phyloP scores from a whole-genome alignment of 106 monocot genomes.

The Agapanthus africanus region DNA sequence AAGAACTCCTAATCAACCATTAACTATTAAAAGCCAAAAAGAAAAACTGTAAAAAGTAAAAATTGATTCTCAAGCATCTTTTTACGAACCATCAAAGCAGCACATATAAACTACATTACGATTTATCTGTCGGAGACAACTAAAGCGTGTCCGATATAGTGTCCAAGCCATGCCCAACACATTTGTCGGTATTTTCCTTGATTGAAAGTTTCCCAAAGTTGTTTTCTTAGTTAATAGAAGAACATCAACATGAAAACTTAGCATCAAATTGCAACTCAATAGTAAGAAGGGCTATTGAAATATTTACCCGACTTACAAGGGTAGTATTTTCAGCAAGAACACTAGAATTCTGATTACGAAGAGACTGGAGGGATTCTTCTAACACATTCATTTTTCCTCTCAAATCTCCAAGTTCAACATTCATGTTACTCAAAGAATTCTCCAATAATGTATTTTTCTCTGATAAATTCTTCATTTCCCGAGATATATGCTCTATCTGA shows the following conservation, averaged over 20 bases:
- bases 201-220: neutral
- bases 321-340: conserved; percentile 31
- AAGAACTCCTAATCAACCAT: too few relatives aligned
- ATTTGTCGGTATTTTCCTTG: too few relatives aligned
- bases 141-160: too few relatives aligned
- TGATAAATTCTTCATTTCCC: conserved; percentile 22
- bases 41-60: too few relatives aligned
- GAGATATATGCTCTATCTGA: conserved; percentile 20
- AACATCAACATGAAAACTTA: neutral
- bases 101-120: too few relatives aligned
- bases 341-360: conserved; percentile 19
- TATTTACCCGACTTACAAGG: conserved; percentile 30
- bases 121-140: too few relatives aligned
- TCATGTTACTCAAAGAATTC: conserved; percentile 29
- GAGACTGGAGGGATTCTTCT: conserved; percentile 28
- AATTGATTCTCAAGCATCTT: too few relatives aligned
- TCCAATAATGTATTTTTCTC: conserved; percentile 34
- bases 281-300: neutral
- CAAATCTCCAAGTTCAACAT: conserved; percentile 30
- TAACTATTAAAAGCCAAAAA: too few relatives aligned
- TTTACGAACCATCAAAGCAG: too few relatives aligned
- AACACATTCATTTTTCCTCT: conserved; percentile 25
- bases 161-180: too few relatives aligned
- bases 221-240: neutral
- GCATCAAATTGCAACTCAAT: neutral